Evolutionary conservation across 208 protist species (phyloP).

Genomic region (Crithidia acanthocephali): DNA sequence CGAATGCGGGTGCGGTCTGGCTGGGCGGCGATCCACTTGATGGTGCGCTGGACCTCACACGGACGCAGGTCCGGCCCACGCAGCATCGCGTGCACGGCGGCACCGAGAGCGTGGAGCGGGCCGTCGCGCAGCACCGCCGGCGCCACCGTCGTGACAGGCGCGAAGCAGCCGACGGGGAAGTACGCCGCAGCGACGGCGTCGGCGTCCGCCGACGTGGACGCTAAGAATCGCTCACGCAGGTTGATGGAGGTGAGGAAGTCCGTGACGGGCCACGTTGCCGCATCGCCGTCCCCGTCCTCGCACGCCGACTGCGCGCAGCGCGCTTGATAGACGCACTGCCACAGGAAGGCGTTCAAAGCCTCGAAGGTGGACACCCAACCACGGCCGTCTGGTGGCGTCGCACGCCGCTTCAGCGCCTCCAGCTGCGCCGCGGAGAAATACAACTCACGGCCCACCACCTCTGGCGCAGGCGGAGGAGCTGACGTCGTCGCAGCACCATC

Average conservation of each 20-base stretch:
- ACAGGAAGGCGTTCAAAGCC: slow-evolving; percentile 27
- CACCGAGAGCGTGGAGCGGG: slow-evolving; percentile 10
- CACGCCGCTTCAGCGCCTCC: slow-evolving; percentile 18
- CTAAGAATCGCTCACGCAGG: slow-evolving; percentile 23
- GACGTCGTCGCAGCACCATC: not conserved
- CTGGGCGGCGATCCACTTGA: slow-evolving; percentile 27
- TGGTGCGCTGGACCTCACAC: slow-evolving; percentile 6
- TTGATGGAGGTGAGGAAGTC: slow-evolving; percentile 30
- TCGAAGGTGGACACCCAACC: slow-evolving; percentile 33
- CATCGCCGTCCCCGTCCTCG: not conserved
- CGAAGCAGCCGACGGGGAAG: slow-evolving; percentile 29
- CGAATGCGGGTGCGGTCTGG: slow-evolving; percentile 24
- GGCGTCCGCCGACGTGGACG: not conserved
- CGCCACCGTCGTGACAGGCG: slow-evolving; percentile 3
- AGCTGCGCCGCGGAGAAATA: slow-evolving; percentile 34
- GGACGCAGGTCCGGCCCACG: slow-evolving; percentile 5
- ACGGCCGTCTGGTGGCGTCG: not conserved
- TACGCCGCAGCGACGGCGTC: slow-evolving; percentile 6
- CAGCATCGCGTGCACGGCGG: slow-evolving; percentile 20
- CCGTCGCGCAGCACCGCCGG: slow-evolving; percentile 8
- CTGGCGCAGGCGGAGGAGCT: not conserved
- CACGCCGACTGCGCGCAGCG: not conserved
- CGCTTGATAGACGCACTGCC: slow-evolving; percentile 26
- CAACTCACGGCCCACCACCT: slow-evolving; percentile 24
- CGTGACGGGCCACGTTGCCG: slow-evolving; percentile 4